Conservation (phyloP, 2,329 filamentous ascomycete genomes). For the Talaromyces sp. region DNA sequence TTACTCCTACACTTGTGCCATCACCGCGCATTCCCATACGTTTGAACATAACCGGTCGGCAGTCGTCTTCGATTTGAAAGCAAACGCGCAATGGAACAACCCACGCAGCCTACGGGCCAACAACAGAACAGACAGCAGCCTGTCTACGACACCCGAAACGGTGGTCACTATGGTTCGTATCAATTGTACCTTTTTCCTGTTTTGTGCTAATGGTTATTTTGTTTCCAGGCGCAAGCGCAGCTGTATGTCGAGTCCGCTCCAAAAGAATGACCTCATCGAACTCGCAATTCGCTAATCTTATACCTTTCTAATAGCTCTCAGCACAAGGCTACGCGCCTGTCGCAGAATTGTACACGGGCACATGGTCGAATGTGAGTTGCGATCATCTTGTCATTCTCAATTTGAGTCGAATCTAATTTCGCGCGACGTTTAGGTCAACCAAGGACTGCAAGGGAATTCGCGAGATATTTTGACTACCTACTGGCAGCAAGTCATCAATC, state of each 20-base stretch:
- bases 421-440: conserved; percentile 64
- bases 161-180: conserved; percentile 68
- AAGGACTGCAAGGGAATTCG: conserved; percentile 86
- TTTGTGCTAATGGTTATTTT: not conserved
- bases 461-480: conserved; percentile 98
- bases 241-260: conserved; percentile 47
- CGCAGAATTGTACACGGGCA: conserved; percentile 83
- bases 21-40: not conserved
- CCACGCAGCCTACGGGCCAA: conserved; percentile 49
- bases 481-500: conserved; percentile 97
- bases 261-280: not conserved
- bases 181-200: not conserved
- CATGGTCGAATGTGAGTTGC: conserved; percentile 80
- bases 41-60: not conserved
- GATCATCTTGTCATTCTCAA: not conserved
- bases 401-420: not conserved
- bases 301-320: conserved; percentile 58
- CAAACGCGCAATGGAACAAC: conserved; percentile 47
- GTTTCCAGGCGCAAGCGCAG: conserved; percentile 59
- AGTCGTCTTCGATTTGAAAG: not conserved
- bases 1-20: not conserved
- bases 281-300: conserved; percentile 16
- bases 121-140: conserved; percentile 57
- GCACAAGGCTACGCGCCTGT: conserved; percentile 82
- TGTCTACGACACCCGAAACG: conserved; percentile 67